phyloP scores from a whole-genome alignment of 2,329 filamentous ascomycete species.

The Chrysosporium queenslandicum region DNA sequence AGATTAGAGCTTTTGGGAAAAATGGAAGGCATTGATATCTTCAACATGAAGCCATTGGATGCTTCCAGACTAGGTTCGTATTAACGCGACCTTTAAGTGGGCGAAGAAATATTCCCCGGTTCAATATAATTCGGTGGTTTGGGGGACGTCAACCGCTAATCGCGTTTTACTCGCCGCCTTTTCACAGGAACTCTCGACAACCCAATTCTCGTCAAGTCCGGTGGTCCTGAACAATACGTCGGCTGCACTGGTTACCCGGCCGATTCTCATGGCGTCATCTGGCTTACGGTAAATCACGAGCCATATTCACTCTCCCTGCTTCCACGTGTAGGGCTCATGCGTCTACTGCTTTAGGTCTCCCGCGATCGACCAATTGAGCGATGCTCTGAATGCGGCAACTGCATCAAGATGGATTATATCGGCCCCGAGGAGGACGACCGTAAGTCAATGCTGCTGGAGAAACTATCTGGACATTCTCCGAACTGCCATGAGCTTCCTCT shows the following conservation, averaged over 20 bases:
- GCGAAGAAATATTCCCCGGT: too few relatives aligned
- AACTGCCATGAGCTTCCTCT: neutral
- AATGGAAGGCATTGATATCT: conserved; percentile 96
- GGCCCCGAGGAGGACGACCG: conserved; percentile 66
- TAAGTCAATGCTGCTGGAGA: conserved; percentile 22
- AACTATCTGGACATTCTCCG: neutral
- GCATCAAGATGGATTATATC: conserved; percentile 96
- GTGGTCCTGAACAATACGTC: conserved; percentile 89
- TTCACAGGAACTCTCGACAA: conserved; percentile 68
- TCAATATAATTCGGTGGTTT: too few relatives aligned
- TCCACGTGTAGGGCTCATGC: neutral
- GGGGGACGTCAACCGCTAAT: neutral
- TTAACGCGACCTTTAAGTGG: too few relatives aligned
- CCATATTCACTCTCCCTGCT: too few relatives aligned
- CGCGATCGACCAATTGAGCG: conserved; percentile 85
- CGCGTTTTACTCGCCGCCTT: neutral
- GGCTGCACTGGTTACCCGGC: conserved; percentile 91
- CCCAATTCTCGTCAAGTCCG: conserved; percentile 82
- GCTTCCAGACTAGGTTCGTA: conserved; percentile 71
- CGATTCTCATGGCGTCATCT: conserved; percentile 82
- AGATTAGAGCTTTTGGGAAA: conserved; percentile 98
- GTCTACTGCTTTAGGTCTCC: conserved; percentile 52
- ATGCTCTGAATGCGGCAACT: conserved; percentile 91
- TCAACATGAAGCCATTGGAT: conserved; percentile 96
- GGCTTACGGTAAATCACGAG: conserved; percentile 60